Base-by-base conservation (phyloP, 176 grass and related monocot species). In the Oryza meridionalis region DNA sequence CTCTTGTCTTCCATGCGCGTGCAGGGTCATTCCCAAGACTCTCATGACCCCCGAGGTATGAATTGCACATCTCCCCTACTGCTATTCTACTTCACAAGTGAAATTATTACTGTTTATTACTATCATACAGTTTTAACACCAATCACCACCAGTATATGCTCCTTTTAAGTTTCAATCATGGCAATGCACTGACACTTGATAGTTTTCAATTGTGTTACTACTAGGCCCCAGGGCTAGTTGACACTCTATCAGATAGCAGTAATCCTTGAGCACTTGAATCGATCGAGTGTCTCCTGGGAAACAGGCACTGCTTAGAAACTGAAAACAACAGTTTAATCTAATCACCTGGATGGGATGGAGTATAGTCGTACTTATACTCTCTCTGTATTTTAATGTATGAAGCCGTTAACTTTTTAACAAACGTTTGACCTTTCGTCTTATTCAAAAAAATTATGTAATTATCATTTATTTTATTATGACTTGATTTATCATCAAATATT, bases 1-100 rank as follows among this genome's bases (percentile, higher is more conserved):
- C 24, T 49, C 77, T 31, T 77, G 67, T 65, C 80, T 73, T 59
- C 40, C 55, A 82, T 70, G 63, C 66, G 42, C 84, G 17, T 88
- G 58, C 90, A 92, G 90, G 81, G 90, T 92, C 42, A 81, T 92
- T 53, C 86, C 90, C n/a, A 86, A 65, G 82, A 69, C 90, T 64
- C 82, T 93, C 21, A 93, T 93, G 91, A 86, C 91, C 33, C 83
- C 72, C 86, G 91, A 93, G 88, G 91, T 90, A 80, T 35, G 42
- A 5, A 61, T n/a, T 45, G 31, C 8, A 59, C 15, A 16, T 38
- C 44, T 53, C 65, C 49, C 29, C 65, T 80, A 5, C 49, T 31
- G 19, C 11, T 45, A 5, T 2, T 62, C 58, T 62, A 10, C 21
- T 62, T 62, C 1, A 62, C 21, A 11, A 62, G 21, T 24, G 58